phyloP scores from a whole-genome alignment of 2,329 filamentous ascomycete species.

The Diaporthe sp. region DNA sequence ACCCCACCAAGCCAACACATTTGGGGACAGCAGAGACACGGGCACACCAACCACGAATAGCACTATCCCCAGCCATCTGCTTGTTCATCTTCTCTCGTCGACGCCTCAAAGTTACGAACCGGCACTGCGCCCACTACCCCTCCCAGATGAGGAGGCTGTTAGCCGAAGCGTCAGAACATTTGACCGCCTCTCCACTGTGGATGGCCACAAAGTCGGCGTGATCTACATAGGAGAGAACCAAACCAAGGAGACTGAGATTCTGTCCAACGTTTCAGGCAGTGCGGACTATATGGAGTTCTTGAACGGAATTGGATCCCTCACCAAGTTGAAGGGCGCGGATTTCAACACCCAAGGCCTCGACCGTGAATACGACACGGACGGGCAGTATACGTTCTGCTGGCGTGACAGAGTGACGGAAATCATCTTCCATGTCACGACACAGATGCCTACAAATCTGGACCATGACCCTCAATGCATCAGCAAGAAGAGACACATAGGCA shows the following conservation, averaged over 20 bases:
- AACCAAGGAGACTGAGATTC: slow-evolving; percentile 82
- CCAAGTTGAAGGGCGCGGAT: slow-evolving; percentile 81
- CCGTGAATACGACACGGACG: slow-evolving; percentile 79
- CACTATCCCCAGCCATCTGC: slow-evolving; percentile 78
- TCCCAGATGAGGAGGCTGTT: slow-evolving; percentile 77
- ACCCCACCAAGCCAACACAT: slow-evolving; percentile 63
- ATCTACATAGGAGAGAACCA: slow-evolving; percentile 93
- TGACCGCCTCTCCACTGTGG: slow-evolving; percentile 88
- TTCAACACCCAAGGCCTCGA: slow-evolving; percentile 97
- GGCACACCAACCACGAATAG: slow-evolving; percentile 65
- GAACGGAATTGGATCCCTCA: slow-evolving; percentile 82
- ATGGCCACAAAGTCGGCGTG: slow-evolving; percentile 95
- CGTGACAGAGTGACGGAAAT: slow-evolving; percentile 94
- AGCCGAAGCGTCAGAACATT: slow-evolving; percentile 82
- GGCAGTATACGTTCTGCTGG: slow-evolving; percentile 92
- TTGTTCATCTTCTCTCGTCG: slow-evolving; percentile 76
- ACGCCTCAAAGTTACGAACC: slow-evolving; percentile 66
- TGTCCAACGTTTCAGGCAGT: slow-evolving; percentile 87
- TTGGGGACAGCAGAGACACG: slow-evolving; percentile 60
- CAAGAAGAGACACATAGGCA: slow-evolving; percentile 96
- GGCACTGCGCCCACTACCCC: slow-evolving; percentile 75
- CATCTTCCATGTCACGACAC: slow-evolving; percentile 93
- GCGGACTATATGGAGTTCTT: slow-evolving; percentile 90
- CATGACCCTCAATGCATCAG: slow-evolving; percentile 79
- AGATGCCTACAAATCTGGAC: slow-evolving; percentile 92